These are phyloP conservation scores for Citrus maxima DNA, from an alignment of 345 rosid genomes.

Conservation along the genomic window DNA sequence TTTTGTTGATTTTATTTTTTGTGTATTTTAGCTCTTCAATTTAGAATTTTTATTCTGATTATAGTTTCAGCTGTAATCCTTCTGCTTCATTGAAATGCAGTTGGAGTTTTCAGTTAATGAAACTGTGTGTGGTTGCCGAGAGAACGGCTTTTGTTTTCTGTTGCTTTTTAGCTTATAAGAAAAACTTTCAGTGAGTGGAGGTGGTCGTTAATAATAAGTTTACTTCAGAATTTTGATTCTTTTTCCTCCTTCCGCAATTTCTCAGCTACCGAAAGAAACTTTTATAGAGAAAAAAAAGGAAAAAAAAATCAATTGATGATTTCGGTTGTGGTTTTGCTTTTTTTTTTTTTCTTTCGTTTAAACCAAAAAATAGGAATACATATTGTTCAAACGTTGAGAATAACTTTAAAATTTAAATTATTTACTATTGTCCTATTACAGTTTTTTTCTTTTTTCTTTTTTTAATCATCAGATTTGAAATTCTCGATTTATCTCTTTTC, in stretches of 20 bases:
- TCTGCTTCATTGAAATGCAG: conserved; percentile 21
- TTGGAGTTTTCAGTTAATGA: conserved; percentile 13
- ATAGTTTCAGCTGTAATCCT: conserved; percentile 8
- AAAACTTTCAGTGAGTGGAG: background rate
- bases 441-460: background rate
- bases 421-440: background rate
- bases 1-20: background rate
- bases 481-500: background rate
- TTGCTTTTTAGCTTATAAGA: background rate
- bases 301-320: background rate
- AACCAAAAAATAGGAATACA: background rate
- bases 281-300: background rate
- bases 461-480: background rate
- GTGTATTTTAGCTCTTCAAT: background rate
- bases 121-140: conserved; percentile 24
- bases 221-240: background rate
- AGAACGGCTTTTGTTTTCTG: background rate
- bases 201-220: background rate
- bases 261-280: background rate
- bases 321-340: background rate
- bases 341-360: background rate
- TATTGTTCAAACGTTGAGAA: background rate
- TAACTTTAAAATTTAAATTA: background rate
- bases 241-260: background rate
- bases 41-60: background rate